phyloP scores from a whole-genome alignment of 2,329 filamentous ascomycete genomes.

The Cladosporium sp. region DNA sequence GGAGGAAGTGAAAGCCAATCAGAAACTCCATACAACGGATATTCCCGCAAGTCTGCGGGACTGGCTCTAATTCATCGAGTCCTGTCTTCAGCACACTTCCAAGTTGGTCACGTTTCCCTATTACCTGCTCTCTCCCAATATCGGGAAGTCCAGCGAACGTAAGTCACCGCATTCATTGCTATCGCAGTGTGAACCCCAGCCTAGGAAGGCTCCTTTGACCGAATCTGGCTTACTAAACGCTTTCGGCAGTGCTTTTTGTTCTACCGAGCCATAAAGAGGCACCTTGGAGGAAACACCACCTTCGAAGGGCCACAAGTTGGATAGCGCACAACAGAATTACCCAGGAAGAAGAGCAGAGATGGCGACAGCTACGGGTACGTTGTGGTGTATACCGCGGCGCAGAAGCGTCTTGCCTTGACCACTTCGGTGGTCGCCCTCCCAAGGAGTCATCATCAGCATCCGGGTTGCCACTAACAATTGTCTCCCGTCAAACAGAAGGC shows the following conservation, averaged over 20 bases:
- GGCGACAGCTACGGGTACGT: constrained; percentile 23
- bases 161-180: not conserved
- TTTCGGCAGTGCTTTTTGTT: constrained; percentile 8
- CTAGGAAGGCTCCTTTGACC: not conserved
- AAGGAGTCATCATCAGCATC: not conserved
- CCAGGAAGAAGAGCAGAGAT: constrained; percentile 17
- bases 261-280: constrained; percentile 4
- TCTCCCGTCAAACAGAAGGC: constrained; percentile 10
- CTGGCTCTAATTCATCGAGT: constrained; percentile 12
- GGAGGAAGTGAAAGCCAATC: constrained; percentile 6
- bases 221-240: constrained; percentile 1
- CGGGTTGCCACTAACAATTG: constrained; percentile 13
- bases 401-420: not conserved
- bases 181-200: not conserved
- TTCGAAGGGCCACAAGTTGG: constrained; percentile 5
- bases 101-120: constrained; percentile 10
- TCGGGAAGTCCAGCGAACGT: constrained; percentile 2
- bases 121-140: not conserved
- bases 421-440: not conserved
- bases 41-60: not conserved
- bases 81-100: constrained; percentile 7
- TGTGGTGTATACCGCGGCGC: not conserved
- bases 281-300: not conserved
- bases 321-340: constrained; percentile 1
- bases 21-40: not conserved